phyloP scores from a whole-genome alignment of 2,329 filamentous ascomycete genomes.

The Colletotrichum sp. region DNA sequence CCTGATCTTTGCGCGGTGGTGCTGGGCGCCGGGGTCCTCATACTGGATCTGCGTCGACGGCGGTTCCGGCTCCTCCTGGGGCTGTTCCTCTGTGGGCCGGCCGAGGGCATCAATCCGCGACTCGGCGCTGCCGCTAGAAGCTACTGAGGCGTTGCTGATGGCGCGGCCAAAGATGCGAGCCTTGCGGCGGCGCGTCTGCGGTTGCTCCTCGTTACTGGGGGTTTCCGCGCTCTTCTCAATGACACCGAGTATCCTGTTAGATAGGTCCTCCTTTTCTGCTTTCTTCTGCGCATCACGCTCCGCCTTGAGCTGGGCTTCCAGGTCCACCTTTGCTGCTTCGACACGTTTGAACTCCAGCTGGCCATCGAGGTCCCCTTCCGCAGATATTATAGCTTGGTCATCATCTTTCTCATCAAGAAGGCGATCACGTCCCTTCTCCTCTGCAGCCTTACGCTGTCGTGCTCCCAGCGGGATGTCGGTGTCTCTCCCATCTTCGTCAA shows the following conservation, averaged over 20 bases:
- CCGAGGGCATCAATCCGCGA: slow-evolving; percentile 22
- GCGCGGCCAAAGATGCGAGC: slow-evolving; percentile 62
- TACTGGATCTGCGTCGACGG: slow-evolving; percentile 59
- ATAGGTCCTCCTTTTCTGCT: slow-evolving; percentile 44
- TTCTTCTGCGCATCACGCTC: slow-evolving; percentile 26
- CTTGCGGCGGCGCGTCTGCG: slow-evolving; percentile 28
- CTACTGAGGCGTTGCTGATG: slow-evolving; percentile 60
- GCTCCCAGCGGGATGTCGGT: not conserved
- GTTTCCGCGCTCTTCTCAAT: slow-evolving; percentile 34
- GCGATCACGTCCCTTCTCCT: not conserved
- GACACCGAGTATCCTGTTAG: slow-evolving; percentile 47
- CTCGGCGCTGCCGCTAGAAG: slow-evolving; percentile 51
- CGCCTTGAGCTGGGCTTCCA: slow-evolving; percentile 20
- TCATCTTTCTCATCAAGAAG: not conserved
- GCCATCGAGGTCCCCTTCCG: not conserved
- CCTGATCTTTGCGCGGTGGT: slow-evolving; percentile 47
- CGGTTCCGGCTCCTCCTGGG: slow-evolving; percentile 27
- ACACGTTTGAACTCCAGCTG: not conserved
- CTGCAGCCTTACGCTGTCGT: not conserved
- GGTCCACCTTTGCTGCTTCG: slow-evolving; percentile 16
- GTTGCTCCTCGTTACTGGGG: slow-evolving; percentile 17
- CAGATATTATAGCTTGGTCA: not conserved
- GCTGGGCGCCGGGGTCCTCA: slow-evolving; percentile 52
- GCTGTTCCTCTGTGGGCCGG: not conserved
- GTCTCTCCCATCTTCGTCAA: not conserved